Evolutionary conservation across 306 rosid genomes (phyloP).

Genomic region (peach (Prunus persica)): DNA sequence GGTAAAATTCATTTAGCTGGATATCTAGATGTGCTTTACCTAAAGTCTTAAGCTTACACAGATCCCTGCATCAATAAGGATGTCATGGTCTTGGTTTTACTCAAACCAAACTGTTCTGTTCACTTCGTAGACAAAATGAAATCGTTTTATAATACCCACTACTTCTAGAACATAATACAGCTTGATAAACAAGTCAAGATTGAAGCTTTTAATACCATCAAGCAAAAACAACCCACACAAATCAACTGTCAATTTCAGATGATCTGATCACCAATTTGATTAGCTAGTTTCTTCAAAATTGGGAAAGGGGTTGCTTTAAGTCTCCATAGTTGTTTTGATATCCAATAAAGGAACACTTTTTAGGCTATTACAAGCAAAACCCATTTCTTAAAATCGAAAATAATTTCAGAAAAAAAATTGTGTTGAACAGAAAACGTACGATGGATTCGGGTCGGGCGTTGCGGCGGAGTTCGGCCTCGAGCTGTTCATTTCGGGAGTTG

Average conservation of each 20-base stretch:
- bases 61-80: background rate
- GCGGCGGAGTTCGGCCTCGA: slow-evolving; percentile 77
- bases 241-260: background rate
- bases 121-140: background rate
- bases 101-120: background rate
- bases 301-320: background rate
- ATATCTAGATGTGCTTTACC: background rate
- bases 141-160: background rate
- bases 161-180: background rate
- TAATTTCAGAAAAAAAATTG: background rate
- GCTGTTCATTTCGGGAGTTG: slow-evolving; percentile 60
- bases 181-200: background rate
- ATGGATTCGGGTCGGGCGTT: slow-evolving; percentile 77
- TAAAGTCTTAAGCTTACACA: background rate
- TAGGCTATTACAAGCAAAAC: background rate
- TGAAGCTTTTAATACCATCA: background rate
- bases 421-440: slow-evolving; percentile 19
- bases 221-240: background rate
- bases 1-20: background rate
- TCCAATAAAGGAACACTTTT: background rate
- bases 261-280: background rate
- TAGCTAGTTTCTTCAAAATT: background rate
- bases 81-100: background rate
- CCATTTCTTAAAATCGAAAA: background rate
- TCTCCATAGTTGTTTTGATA: background rate